phyloP scores from a whole-genome alignment of 2,329 filamentous ascomycete genomes.

The Aspergillus sp. region DNA sequence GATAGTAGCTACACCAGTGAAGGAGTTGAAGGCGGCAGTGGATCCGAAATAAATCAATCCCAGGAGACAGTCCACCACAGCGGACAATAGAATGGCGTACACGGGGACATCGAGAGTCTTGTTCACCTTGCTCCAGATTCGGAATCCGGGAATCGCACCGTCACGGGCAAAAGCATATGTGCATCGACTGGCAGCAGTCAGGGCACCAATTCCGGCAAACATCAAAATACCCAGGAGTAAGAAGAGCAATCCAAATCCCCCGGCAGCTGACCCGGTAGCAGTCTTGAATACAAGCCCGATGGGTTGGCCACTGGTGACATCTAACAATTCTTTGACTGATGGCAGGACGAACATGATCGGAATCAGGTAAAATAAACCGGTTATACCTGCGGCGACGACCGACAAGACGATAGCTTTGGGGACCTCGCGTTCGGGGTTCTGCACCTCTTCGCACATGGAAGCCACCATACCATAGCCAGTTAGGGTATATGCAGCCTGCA shows the following conservation, averaged over 20 bases:
- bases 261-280: constrained; percentile 66
- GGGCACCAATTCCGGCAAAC: constrained; percentile 69
- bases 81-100: constrained; percentile 64
- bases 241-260: constrained; percentile 71
- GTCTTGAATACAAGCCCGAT: constrained; percentile 72
- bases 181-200: constrained; percentile 70
- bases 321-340: constrained; percentile 58
- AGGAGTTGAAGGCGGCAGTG: constrained; percentile 71
- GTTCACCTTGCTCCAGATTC: constrained; percentile 63
- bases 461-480: constrained; percentile 66
- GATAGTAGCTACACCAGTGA: constrained; percentile 76
- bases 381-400: constrained; percentile 62
- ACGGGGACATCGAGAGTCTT: constrained; percentile 64
- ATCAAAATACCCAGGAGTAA: constrained; percentile 71
- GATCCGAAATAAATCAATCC: constrained; percentile 78
- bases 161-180: constrained; percentile 74
- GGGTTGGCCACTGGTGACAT: constrained; percentile 67
- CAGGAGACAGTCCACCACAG: constrained; percentile 63
- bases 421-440: constrained; percentile 63
- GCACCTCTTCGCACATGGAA: constrained; percentile 68
- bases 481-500: constrained; percentile 54
- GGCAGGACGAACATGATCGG: constrained; percentile 74
- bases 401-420: constrained; percentile 68
- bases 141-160: constrained; percentile 66
- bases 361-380: constrained; percentile 64